These are phyloP conservation scores for Diplodia intermedia DNA, from an alignment of 2,329 filamentous ascomycete species.

Conservation along the genomic window DNA sequence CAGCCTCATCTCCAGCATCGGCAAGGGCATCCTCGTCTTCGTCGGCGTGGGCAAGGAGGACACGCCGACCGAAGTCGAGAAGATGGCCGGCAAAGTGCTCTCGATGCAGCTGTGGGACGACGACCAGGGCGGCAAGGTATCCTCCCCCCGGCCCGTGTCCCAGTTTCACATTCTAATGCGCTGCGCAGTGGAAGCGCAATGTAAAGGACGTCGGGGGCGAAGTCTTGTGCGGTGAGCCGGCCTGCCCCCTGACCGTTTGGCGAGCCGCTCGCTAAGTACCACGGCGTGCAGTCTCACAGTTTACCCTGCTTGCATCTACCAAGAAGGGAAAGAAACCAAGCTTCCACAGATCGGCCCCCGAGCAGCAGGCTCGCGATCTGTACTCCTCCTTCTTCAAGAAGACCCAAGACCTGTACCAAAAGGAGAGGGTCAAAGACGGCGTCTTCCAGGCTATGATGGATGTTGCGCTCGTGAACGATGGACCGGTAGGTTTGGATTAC, in stretches of 20 bases:
- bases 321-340: conserved; percentile 96
- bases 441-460: conserved; percentile 99
- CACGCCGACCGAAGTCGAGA: conserved; percentile 84
- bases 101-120: conserved; percentile 94
- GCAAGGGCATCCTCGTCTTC: conserved; percentile 87
- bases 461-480: conserved; percentile 88
- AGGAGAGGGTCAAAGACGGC: conserved; percentile 87
- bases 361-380: conserved; percentile 77
- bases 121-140: conserved; percentile 70
- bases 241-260: conserved; percentile 5
- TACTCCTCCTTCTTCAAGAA: conserved; percentile 85
- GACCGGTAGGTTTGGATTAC: conserved; percentile 70
- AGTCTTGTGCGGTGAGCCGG: conserved; percentile 81
- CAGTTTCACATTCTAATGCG: conserved; percentile 32
- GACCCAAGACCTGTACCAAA: conserved; percentile 73
- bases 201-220: conserved; percentile 90
- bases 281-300: conserved; percentile 79
- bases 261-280: conserved; percentile 34
- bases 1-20: conserved; percentile 87
- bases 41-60: conserved; percentile 91
- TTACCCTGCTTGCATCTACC: conserved; percentile 90
- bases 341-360: conserved; percentile 86
- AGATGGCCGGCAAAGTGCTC: conserved; percentile 82
- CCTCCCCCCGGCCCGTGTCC: neutral
- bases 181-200: conserved; percentile 80